These are phyloP conservation scores for Zygosaccharomyces sapae DNA, from an alignment of 1,139 yeast genomes.

Conservation along the genomic window DNA sequence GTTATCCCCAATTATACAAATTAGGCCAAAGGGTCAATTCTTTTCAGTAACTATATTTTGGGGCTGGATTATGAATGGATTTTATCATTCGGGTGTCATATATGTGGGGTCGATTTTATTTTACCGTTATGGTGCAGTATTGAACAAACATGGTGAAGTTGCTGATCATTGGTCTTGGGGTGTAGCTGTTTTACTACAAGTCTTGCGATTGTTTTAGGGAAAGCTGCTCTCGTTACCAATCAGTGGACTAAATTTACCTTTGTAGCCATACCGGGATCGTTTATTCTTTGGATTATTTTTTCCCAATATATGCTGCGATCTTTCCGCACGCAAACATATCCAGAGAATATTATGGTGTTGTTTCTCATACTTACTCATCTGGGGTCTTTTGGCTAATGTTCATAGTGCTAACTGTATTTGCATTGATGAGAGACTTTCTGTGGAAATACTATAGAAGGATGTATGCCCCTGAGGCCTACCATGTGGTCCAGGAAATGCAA, in stretches of 20 bases:
- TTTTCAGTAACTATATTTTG: slow-evolving; percentile 90
- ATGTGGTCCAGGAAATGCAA: slow-evolving; percentile 94
- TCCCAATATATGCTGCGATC: slow-evolving; percentile 80
- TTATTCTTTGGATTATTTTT: slow-evolving; percentile 74
- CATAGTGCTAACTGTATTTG: slow-evolving; percentile 68
- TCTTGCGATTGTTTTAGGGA: slow-evolving; percentile 84
- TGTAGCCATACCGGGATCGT: slow-evolving; percentile 92
- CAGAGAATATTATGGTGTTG: slow-evolving; percentile 75
- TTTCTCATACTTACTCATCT: slow-evolving; percentile 71
- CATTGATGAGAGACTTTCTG: slow-evolving; percentile 79
- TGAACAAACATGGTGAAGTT: slow-evolving; percentile 58
- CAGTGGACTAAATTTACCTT: slow-evolving; percentile 94
- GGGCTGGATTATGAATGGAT: slow-evolving; percentile 97
- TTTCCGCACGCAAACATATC: slow-evolving; percentile 86
- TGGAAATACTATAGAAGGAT: slow-evolving; percentile 95
- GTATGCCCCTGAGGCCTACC: slow-evolving; percentile 88
- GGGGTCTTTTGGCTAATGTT: slow-evolving; percentile 81
- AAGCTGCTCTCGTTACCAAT: slow-evolving; percentile 87
- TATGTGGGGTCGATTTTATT: slow-evolving; percentile 70
- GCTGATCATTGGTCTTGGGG: slow-evolving; percentile 97
- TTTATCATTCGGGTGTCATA: slow-evolving; percentile 84
- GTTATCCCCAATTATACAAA: slow-evolving; percentile 89
- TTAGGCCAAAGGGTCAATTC: slow-evolving; percentile 84
- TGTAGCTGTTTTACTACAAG: slow-evolving; percentile 82
- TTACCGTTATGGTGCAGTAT: slow-evolving; percentile 62